A percentile compares a stretch with the other conserved stretches of the same genome.
Evolutionary conservation across 2,329 filamentous ascomycete genomes (phyloP).

Genomic region (Penicillium sp.): DNA sequence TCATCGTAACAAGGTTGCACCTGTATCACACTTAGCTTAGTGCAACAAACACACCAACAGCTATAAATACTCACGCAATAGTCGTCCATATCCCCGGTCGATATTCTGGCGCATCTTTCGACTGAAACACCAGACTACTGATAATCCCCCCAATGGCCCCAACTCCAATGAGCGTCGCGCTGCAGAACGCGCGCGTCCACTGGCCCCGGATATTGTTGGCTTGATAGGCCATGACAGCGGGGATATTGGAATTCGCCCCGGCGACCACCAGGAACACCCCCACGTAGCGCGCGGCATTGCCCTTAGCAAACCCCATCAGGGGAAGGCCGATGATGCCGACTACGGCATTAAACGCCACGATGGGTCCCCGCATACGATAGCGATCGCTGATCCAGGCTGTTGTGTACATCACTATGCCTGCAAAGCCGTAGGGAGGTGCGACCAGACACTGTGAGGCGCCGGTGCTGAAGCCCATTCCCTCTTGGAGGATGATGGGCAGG

Average conservation of each 20-base stretch:
- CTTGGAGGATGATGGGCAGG: conserved; percentile 61
- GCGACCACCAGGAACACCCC: conserved; percentile 69
- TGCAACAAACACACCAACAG: conserved; percentile 13
- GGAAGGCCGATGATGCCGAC: conserved; percentile 60
- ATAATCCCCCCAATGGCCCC: conserved; percentile 72
- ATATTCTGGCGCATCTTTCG: conserved; percentile 30
- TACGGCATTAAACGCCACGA: conserved; percentile 58
- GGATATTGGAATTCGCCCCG: conserved; percentile 69
- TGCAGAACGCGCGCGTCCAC: conserved; percentile 77
- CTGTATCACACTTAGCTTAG: no score
- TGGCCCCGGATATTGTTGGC: conserved; percentile 81
- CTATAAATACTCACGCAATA: no score
- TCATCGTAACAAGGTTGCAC: no score
- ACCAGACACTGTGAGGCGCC: conserved; percentile 60
- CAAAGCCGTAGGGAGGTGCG: conserved; percentile 60
- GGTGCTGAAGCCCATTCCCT: conserved; percentile 56
- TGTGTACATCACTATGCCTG: conserved; percentile 53
- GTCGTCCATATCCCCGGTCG: conserved; percentile 30
- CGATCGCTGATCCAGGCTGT: conserved; percentile 58
- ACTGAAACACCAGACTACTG: conserved; percentile 62
- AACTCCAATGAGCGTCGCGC: conserved; percentile 64
- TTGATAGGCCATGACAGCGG: conserved; percentile 67
- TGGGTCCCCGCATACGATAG: conserved; percentile 56
- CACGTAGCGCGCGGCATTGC: conserved; percentile 56
- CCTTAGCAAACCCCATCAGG: conserved; percentile 60